Evolutionary conservation across 2,329 filamentous ascomycete species (phyloP).

Genomic region (Apiospora kogelbergensis): DNA sequence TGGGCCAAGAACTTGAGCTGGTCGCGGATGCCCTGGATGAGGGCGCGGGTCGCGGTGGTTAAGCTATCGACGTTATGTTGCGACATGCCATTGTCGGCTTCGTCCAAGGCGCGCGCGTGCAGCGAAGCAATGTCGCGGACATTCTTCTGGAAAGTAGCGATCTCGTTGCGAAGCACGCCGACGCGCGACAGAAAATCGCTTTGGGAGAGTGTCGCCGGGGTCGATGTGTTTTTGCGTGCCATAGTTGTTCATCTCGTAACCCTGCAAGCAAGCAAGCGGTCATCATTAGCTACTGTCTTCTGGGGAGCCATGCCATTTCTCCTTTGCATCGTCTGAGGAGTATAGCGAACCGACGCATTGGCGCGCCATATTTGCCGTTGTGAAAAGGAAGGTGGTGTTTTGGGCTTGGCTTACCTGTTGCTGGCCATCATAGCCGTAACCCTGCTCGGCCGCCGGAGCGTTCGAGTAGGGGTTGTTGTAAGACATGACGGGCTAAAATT

Average conservation of each 20-base stretch:
- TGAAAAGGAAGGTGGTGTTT: background rate
- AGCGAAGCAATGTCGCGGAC: slow-evolving; percentile 67
- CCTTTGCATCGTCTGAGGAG: background rate
- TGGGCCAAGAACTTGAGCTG: slow-evolving; percentile 75
- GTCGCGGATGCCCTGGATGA: slow-evolving; percentile 75
- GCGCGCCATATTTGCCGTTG: background rate
- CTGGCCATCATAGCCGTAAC: slow-evolving; percentile 37
- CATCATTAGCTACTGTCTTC: background rate
- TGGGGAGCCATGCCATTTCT: background rate
- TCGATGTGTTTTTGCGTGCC: slow-evolving; percentile 22
- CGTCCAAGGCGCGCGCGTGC: slow-evolving; percentile 70
- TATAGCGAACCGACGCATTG: background rate
- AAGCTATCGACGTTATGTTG: slow-evolving; percentile 63
- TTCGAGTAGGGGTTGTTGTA: slow-evolving; percentile 65
- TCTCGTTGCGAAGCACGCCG: slow-evolving; percentile 65
- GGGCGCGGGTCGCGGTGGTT: slow-evolving; percentile 67
- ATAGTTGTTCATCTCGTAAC: slow-evolving; percentile 57
- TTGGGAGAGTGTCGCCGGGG: slow-evolving; percentile 51
- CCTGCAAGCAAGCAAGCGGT: background rate
- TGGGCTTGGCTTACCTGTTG: slow-evolving; percentile 41
- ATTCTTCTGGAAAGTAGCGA: slow-evolving; percentile 64
- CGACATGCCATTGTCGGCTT: slow-evolving; percentile 55
- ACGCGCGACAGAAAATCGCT: slow-evolving; percentile 70
- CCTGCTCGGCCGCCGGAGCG: slow-evolving; percentile 40
- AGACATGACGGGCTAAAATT: slow-evolving; percentile 49